phyloP scores from a whole-genome alignment of 805 yeast species.

The Wickerhamia fluorescens region DNA sequence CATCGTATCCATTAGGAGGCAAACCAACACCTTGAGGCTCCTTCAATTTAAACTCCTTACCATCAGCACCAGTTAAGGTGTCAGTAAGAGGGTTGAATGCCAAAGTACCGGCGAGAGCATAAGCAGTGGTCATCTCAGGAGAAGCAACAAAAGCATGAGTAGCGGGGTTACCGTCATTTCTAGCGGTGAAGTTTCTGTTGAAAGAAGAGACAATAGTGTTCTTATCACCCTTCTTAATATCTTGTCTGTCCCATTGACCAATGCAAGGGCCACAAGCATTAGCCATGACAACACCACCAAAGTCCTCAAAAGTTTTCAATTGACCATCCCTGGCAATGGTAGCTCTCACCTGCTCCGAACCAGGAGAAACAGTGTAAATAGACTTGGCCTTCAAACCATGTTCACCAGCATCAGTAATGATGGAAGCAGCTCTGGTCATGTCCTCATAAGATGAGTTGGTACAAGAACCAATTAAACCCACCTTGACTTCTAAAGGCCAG shows the following conservation, averaged over 20 bases:
- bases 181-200: slow-evolving; percentile 96
- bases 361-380: slow-evolving; percentile 93
- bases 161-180: slow-evolving; percentile 97
- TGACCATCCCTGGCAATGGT: slow-evolving; percentile 94
- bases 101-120: slow-evolving; percentile 93
- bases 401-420: slow-evolving; percentile 77
- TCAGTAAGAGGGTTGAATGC: slow-evolving; percentile 94
- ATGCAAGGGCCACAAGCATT: slow-evolving; percentile 99
- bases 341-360: slow-evolving; percentile 97
- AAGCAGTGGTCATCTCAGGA: slow-evolving; percentile 93
- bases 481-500: slow-evolving; percentile 85
- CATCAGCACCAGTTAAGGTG: slow-evolving; percentile 78
- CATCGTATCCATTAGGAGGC: slow-evolving; percentile 83
- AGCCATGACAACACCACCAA: slow-evolving; percentile 89
- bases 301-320: slow-evolving; percentile 68
- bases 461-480: slow-evolving; percentile 96
- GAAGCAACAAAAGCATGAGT: slow-evolving; percentile 97
- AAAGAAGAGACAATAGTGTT: slow-evolving; percentile 95
- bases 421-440: slow-evolving; percentile 92
- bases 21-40: slow-evolving; percentile 90
- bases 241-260: slow-evolving; percentile 98
- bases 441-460: slow-evolving; percentile 98
- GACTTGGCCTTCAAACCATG: slow-evolving; percentile 84
- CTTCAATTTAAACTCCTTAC: slow-evolving; percentile 80
- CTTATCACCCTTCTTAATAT: slow-evolving; percentile 87